Base-by-base conservation (phyloP, 2,329 filamentous ascomycete species). In the Sporothrix variecibatus region DNA sequence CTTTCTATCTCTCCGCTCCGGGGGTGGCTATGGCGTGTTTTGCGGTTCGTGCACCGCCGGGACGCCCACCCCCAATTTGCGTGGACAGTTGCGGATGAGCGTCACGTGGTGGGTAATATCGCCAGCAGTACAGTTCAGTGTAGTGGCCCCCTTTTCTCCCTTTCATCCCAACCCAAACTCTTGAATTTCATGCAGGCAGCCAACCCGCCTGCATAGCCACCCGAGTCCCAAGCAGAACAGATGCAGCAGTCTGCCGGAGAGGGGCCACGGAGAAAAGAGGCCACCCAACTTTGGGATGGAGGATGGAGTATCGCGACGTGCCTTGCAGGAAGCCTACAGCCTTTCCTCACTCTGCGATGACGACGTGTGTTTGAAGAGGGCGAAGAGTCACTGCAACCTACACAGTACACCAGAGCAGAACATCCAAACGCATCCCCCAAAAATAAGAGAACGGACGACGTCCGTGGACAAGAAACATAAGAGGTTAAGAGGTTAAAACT, bases 1-100 rank as follows among this genome's bases (percentile, higher is more conserved):
- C 26, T 51, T 60, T 34, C 12, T 31, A 40, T 20, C 23, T 23
- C 17, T 60, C 38, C 15, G 51, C 17, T 60, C 38, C 15, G 51
- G 69, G 67, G 51, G 51, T 60, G 69, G 68, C 68, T 71, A 26
- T 71, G 68, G 31, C 51, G 64, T 67, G 64, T 56, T 20, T 71
- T 71, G n/a, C 20, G 20, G 34, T 65, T 43, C 34, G 34, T 65
- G 60, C 60, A 40, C 60, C 34, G 60, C 34, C 58, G n/a, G 62
- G 38, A 62, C 20, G 62, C 62, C 62, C 11, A 43, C 34, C 38
- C 38, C 34, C 20, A n/a, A 20, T 17, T 34, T 34, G 46, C 23
- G 17, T n/a, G 34, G 34, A n/a, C 17, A 2, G 67, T 43, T 1
- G 65, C 34, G 65, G n/a, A 53, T 23, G 20, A 20, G 15, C 43